These are phyloP conservation scores for Coniochaeta sp. DNA, from an alignment of 2,329 filamentous ascomycete species.

Conservation along the genomic window DNA sequence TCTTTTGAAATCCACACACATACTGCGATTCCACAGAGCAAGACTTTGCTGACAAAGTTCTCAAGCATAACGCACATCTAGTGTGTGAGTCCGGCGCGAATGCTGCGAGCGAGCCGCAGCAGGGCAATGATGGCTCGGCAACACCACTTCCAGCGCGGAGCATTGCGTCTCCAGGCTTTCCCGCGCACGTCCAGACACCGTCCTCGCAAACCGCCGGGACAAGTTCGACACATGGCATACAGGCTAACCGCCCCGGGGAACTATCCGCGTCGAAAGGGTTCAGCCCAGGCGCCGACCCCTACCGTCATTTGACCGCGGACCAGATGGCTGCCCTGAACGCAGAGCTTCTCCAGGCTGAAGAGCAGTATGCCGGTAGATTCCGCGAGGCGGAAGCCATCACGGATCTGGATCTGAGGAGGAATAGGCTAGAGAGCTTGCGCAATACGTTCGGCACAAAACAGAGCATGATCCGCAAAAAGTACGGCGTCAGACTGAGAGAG, in stretches of 20 bases:
- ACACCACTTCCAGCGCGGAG: not conserved
- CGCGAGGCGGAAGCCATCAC: constrained; percentile 29
- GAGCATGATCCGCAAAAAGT: constrained; percentile 49
- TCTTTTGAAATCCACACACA: not conserved
- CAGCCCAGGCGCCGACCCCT: constrained; percentile 20
- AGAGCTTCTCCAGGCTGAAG: constrained; percentile 29
- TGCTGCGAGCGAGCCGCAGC: not conserved
- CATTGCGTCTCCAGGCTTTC: not conserved
- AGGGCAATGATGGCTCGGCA: constrained; percentile 6
- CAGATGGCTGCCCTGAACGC: constrained; percentile 22
- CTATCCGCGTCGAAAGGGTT: not conserved
- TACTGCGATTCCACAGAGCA: no score
- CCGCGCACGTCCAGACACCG: not conserved
- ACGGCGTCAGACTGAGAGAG: constrained; percentile 45
- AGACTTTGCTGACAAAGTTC: not conserved
- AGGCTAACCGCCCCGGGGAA: not conserved
- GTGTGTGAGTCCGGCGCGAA: not conserved
- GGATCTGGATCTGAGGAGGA: constrained; percentile 22
- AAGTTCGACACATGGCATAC: not conserved
- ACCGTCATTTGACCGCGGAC: constrained; percentile 31
- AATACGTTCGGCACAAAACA: constrained; percentile 50
- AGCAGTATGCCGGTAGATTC: constrained; percentile 32
- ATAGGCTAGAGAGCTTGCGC: constrained; percentile 31
- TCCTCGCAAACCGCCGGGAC: not conserved
- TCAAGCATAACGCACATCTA: not conserved